phyloP scores from a whole-genome alignment of 345 rosid species.

The Ceriops decandra region DNA sequence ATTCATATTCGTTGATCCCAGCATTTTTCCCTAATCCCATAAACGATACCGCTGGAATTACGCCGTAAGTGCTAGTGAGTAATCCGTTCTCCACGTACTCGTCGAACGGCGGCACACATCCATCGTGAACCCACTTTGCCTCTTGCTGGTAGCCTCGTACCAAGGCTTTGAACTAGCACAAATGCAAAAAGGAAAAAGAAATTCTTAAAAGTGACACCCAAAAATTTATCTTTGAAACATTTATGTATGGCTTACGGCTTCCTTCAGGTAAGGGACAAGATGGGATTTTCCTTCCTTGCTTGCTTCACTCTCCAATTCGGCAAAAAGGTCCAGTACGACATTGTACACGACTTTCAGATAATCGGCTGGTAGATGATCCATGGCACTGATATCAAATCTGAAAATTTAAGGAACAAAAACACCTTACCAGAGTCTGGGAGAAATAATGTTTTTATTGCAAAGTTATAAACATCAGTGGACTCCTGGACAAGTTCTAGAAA shows the following conservation, averaged over 20 bases:
- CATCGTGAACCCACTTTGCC: neutral
- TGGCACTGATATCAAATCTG: neutral
- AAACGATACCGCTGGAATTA: neutral
- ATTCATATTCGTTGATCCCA: constrained; percentile 5
- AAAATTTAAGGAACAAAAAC: neutral
- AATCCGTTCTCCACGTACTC: constrained; percentile 2
- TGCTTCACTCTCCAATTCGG: neutral
- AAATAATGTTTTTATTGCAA: too few species aligned
- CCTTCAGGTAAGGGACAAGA: neutral
- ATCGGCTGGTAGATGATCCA: constrained; percentile 1
- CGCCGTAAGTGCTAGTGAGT: neutral
- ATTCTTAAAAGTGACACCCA: too few species aligned
- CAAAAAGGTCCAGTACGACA: neutral
- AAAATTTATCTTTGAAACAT: too few species aligned
- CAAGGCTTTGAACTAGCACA: neutral
- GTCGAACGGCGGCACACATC: constrained; percentile 2
- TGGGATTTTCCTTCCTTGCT: constrained; percentile 1
- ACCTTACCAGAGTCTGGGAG: too few species aligned
- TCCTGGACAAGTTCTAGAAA: too few species aligned
- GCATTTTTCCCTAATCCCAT: neutral
- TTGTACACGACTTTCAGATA: constrained; percentile 1
- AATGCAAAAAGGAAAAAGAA: neutral
- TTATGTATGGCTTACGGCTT: neutral
- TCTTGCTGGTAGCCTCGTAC: neutral
- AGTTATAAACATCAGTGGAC: too few species aligned